These are phyloP conservation scores for Articulospora tetracladia DNA, from an alignment of 495 filamentous ascomycete species.

Conservation along the genomic window DNA sequence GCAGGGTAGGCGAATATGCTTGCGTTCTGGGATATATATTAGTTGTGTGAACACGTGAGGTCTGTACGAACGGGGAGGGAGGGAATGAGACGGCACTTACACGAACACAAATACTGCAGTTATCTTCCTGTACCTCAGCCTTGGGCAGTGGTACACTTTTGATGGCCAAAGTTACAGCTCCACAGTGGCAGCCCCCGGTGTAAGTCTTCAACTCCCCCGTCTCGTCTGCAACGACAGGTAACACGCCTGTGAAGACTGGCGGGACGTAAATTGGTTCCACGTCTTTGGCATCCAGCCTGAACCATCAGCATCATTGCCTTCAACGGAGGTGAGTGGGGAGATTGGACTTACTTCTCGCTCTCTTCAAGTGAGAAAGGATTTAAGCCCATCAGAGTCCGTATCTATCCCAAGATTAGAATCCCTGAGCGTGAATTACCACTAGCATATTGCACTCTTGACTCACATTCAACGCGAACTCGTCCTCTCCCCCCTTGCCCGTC, in stretches of 20 bases:
- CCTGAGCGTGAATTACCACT: conserved; percentile 9
- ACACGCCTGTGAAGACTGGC: background rate
- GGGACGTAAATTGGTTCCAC: conserved; percentile 27
- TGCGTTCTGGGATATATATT: background rate
- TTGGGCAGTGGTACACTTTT: background rate
- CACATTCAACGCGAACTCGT: background rate
- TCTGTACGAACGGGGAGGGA: background rate
- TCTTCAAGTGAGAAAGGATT: conserved; percentile 27
- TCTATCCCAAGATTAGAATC: background rate
- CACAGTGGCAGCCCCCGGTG: conserved; percentile 1
- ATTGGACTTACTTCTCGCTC: conserved; percentile 26
- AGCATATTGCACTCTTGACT: background rate
- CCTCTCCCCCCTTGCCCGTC: background rate
- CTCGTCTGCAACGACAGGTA: background rate
- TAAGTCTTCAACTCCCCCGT: background rate
- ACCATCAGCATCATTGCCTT: background rate
- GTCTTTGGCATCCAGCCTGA: conserved; percentile 34
- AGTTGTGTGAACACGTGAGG: background rate
- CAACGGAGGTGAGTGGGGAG: background rate
- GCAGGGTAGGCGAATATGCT: background rate
- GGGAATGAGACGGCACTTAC: background rate
- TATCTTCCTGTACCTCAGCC: background rate
- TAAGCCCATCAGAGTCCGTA: background rate
- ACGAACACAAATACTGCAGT: conserved; percentile 5
- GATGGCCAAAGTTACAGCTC: background rate